Percentiles rank a stretch among this genome's conserved stretches.
Evolutionary conservation across 140 eudicot species (phyloP).

Genomic region (Bidens hawaiensis): DNA sequence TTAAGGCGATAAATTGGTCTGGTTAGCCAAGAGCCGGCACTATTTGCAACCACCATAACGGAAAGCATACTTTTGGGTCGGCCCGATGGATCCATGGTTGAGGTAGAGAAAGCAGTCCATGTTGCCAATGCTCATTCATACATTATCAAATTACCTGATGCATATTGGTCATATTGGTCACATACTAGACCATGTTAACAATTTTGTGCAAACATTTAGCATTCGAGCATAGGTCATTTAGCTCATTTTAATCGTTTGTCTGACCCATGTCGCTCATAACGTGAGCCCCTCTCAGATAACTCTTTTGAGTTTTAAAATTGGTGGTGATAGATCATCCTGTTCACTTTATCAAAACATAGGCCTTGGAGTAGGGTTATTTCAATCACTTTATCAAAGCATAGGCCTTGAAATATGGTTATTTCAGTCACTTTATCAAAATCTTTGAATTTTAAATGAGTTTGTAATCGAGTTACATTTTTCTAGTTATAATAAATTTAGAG

Average conservation of each 20-base stretch:
- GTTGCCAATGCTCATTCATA: constrained; percentile 91
- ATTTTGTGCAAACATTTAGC: background rate
- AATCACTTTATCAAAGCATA: too few species aligned
- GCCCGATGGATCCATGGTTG: constrained; percentile 66
- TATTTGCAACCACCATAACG: constrained; percentile 84
- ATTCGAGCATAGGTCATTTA: background rate
- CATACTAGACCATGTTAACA: background rate
- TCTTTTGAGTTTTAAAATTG: background rate
- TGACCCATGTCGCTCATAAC: background rate
- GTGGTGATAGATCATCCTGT: background rate
- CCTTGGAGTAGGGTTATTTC: too few species aligned
- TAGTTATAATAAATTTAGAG: too few species aligned
- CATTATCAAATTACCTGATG: constrained; percentile 74
- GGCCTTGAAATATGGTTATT: too few species aligned
- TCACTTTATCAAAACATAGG: background rate
- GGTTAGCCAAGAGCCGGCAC: constrained; percentile 92
- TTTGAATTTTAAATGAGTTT: too few species aligned
- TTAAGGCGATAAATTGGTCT: constrained; percentile 82
- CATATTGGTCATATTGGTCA: constrained; percentile 35
- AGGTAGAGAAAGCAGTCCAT: constrained; percentile 80
- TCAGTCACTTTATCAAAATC: too few species aligned
- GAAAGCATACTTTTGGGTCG: constrained; percentile 92
- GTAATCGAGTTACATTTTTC: too few species aligned
- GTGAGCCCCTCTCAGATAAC: background rate
- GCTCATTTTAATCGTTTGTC: background rate